A percentile compares a stretch with the other conserved stretches of the same genome.
These are phyloP conservation scores for Metschnikowia bowlesiae DNA, from an alignment of 805 yeast species.

Conservation along the genomic window DNA sequence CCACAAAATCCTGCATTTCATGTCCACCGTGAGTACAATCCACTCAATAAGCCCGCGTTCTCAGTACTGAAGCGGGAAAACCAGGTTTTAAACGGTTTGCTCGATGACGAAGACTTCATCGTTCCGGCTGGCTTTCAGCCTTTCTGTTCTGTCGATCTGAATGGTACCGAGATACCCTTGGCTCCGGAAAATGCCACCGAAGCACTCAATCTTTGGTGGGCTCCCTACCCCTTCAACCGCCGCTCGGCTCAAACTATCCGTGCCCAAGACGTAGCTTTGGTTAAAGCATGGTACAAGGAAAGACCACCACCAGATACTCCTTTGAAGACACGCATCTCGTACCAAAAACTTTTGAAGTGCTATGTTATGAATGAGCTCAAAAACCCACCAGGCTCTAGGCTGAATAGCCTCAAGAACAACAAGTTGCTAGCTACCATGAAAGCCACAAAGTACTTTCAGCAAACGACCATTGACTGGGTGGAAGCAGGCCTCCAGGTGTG, in stretches of 20 bases:
- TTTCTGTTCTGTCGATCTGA: slow-evolving; percentile 31
- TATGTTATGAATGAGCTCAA: slow-evolving; percentile 70
- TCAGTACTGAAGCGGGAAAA: slow-evolving; percentile 23
- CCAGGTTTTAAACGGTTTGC: slow-evolving; percentile 19
- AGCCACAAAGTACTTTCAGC: slow-evolving; percentile 83
- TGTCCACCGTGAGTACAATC: slow-evolving; percentile 52
- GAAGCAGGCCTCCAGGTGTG: slow-evolving; percentile 96
- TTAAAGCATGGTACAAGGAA: slow-evolving; percentile 77
- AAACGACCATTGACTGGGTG: slow-evolving; percentile 94
- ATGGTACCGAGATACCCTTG: slow-evolving; percentile 11
- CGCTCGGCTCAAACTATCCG: slow-evolving; percentile 69
- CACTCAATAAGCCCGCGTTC: slow-evolving; percentile 37
- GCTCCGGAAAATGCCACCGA: slow-evolving; percentile 40
- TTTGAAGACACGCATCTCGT: slow-evolving; percentile 77
- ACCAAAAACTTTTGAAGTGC: slow-evolving; percentile 81
- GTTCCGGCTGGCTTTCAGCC: slow-evolving; percentile 48
- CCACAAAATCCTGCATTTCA: slow-evolving; percentile 44
- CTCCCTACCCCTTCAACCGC: slow-evolving; percentile 81
- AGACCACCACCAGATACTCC: slow-evolving; percentile 61
- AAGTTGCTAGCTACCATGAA: slow-evolving; percentile 62
- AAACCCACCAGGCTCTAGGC: slow-evolving; percentile 29
- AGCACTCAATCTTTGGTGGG: slow-evolving; percentile 69
- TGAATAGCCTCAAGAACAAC: slow-evolving; percentile 46
- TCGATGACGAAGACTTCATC: slow-evolving; percentile 28
- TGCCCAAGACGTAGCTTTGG: slow-evolving; percentile 84